Base-by-base conservation (phyloP, 768 basidiomycete species). In the Sporobolomyces roseus region DNA sequence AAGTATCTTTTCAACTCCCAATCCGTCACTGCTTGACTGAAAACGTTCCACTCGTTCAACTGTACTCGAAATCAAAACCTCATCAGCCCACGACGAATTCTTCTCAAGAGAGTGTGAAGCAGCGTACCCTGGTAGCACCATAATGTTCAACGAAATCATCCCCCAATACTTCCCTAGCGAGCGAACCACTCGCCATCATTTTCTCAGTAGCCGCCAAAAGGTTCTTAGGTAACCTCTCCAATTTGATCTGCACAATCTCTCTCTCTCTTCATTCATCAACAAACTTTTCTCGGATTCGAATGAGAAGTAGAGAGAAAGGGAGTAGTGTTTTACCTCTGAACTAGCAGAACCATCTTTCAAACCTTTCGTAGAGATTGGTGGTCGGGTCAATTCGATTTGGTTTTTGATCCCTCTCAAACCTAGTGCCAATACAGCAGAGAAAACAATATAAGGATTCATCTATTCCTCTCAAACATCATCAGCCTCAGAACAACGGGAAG, bases 61-160 rank as follows among this genome's bases (percentile, higher is more conserved):
- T 69, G 33, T 25, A 12, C 21, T 30, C 10, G 17, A 41, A 41
- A 41, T 17, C 17, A 41, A 41, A 41, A n/a, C n/a, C n/a, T 41
- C 38, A 41, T 9, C 38, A 17, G 5, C 2, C 3, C 14, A n/a
- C n/a, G n/a, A n/a, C n/a, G n/a, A n/a, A n/a, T n/a, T n/a, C n/a
- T n/a, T n/a, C n/a, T n/a, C n/a, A n/a, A n/a, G n/a, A n/a, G 54
- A 7, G 32, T 4, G 2, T 10, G 41, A 5, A 12, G 23, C 52
- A 21, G 23, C 49, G 49, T 78, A 91, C 85, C 74, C 94, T 85
- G n/a, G 96, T 98, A 12, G 92, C 93, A 4, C 89, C 91, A 75
- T 85, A 94, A 77, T 99, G 96, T 21, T 98, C 90, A 2, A 98
- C 90, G 75, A 97, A 96, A 29, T 85, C 86, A 75, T 92, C 81